These are phyloP conservation scores for Picea abies DNA, from an alignment of 83 land plant genomes.

Conservation along the genomic window DNA sequence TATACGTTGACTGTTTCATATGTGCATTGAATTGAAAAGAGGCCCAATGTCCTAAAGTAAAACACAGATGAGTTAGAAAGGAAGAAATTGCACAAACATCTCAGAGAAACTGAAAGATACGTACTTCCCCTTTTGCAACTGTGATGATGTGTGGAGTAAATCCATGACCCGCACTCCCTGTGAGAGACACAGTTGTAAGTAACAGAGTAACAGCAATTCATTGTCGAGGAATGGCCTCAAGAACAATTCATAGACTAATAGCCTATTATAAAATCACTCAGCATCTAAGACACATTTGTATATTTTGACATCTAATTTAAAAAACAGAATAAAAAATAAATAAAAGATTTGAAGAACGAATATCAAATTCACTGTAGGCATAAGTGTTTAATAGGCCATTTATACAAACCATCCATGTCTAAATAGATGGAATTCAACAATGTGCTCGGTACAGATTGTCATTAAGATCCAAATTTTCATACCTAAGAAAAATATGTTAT, in stretches of 20 bases:
- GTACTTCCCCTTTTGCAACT: background rate
- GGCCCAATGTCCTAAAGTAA: background rate
- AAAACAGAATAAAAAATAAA: background rate
- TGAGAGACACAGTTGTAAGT: background rate
- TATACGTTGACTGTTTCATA: background rate
- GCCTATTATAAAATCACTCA: background rate
- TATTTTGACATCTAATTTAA: background rate
- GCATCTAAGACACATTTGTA: background rate
- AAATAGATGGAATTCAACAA: no score
- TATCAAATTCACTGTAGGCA: no score
- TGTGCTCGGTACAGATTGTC: no score
- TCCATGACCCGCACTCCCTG: conserved; percentile 2
- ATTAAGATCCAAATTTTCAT: no score
- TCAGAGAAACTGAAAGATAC: background rate
- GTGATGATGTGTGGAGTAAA: background rate
- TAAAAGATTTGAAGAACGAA: no score
- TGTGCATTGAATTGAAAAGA: background rate
- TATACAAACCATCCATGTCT: no score
- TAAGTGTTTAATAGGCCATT: no score
- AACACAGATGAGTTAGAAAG: background rate
- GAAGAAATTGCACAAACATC: background rate
- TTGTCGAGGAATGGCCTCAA: background rate
- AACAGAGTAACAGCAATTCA: background rate
- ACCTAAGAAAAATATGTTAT: no score
- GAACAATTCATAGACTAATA: background rate